phyloP scores from a whole-genome alignment of 768 basidiomycete genomes.

The Rhodotorula kratochvilovae region DNA sequence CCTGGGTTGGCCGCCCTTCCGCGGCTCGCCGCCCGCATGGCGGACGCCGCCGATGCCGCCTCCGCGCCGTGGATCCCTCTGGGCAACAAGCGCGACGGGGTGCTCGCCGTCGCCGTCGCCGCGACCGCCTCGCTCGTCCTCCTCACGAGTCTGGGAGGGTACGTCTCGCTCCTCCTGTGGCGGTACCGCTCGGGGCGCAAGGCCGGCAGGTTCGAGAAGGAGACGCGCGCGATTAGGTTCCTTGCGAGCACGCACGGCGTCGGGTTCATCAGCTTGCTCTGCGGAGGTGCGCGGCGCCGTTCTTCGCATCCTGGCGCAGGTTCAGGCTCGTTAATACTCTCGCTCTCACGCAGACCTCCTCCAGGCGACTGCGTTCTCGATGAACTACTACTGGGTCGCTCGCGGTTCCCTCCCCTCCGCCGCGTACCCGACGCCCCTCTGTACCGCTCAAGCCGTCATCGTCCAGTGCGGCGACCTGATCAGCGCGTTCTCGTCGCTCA shows the following conservation, averaged over 20 bases:
- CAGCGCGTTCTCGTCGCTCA: constrained; percentile 8
- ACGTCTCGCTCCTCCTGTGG: constrained; percentile 5
- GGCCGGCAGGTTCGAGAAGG: background rate
- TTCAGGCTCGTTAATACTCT: background rate
- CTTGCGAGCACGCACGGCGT: constrained; percentile 11
- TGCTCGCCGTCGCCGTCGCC: background rate
- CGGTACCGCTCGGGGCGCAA: background rate
- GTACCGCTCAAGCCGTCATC: constrained; percentile 24
- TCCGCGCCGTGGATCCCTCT: background rate
- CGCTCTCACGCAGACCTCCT: background rate
- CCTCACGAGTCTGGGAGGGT: background rate
- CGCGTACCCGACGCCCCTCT: background rate
- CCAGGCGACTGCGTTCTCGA: constrained; percentile 16
- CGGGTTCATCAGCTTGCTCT: background rate
- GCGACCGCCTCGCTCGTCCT: constrained; percentile 5
- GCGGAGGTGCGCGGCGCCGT: constrained; percentile 1
- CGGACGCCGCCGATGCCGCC: background rate
- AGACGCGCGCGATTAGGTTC: constrained; percentile 23
- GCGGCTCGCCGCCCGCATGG: too few relatives aligned
- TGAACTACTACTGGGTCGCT: constrained; percentile 15
- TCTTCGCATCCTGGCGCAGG: background rate
- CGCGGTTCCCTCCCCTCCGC: constrained; percentile 1
- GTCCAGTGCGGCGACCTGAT: constrained; percentile 28
- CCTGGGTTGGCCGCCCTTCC: too few relatives aligned
- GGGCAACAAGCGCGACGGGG: background rate